Evolutionary conservation across 1,284 basidiomycete genomes (phyloP).

Genomic region (Ceratobasidium sp.): DNA sequence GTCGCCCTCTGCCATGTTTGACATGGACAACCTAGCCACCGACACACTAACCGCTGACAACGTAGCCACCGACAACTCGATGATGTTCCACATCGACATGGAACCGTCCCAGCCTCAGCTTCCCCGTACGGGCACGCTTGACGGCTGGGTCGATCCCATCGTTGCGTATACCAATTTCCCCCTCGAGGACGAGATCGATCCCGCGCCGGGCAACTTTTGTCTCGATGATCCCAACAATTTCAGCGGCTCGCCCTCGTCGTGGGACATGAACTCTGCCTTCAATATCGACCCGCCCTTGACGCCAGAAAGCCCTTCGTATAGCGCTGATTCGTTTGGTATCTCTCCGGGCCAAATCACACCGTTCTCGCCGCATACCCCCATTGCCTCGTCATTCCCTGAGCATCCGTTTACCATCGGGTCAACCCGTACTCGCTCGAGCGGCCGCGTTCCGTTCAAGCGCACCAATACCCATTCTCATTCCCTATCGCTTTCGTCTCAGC

Average conservation of each 20-base stretch:
- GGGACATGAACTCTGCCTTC: slow-evolving; percentile 12
- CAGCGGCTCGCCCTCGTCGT: slow-evolving; percentile 22
- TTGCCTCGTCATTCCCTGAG: slow-evolving; percentile 24
- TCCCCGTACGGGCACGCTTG: slow-evolving; percentile 19
- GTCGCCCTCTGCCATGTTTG: slow-evolving; percentile 28
- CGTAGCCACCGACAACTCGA: slow-evolving; percentile 8
- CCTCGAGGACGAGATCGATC: slow-evolving; percentile 21
- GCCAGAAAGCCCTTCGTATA: slow-evolving; percentile 22
- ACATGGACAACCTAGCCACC: background rate
- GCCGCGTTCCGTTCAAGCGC: slow-evolving; percentile 8
- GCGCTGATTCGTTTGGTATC: slow-evolving; percentile 30
- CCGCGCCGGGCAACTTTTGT: slow-evolving; percentile 18
- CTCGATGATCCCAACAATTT: slow-evolving; percentile 12
- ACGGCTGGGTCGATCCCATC: slow-evolving; percentile 2
- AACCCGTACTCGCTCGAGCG: slow-evolving; percentile 5
- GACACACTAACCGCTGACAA: slow-evolving; percentile 5
- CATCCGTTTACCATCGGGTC: slow-evolving; percentile 8
- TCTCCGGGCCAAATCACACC: background rate
- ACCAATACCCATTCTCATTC: slow-evolving; percentile 32
- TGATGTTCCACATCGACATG: slow-evolving; percentile 26
- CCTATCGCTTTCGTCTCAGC: slow-evolving; percentile 29
- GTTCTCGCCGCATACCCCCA: background rate
- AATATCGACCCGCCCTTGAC: slow-evolving; percentile 26
- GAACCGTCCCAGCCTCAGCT: background rate
- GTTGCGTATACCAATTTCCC: slow-evolving; percentile 12